phyloP scores from a whole-genome alignment of 2,329 filamentous ascomycete species.

The Clonostachys rhizophaga region DNA sequence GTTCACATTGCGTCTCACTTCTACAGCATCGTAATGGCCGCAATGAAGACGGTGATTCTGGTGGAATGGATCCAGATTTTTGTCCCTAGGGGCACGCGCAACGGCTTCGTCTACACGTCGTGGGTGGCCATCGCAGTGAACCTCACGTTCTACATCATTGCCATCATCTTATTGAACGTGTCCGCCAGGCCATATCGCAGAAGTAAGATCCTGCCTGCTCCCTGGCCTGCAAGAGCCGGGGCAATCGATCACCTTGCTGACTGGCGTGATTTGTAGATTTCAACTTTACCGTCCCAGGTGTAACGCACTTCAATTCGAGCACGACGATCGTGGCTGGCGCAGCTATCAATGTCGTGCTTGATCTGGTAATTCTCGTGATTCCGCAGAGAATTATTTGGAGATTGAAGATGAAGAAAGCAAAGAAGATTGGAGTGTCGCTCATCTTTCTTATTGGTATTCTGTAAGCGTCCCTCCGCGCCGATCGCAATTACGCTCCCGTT shows the following conservation, averaged over 20 bases:
- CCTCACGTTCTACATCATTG: not conserved
- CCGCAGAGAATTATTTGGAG: conserved; percentile 25
- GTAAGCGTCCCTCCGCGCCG: conserved; percentile 3
- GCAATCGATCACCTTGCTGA: too few relatives aligned
- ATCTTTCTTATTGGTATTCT: conserved; percentile 12
- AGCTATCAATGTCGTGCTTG: conserved; percentile 23
- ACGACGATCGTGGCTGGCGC: conserved; percentile 8
- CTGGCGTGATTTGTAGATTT: too few relatives aligned
- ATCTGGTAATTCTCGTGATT: conserved; percentile 25
- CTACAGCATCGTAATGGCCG: too few relatives aligned
- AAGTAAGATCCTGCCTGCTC: not conserved
- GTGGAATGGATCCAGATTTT: too few relatives aligned
- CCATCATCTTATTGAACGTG: not conserved
- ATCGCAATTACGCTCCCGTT: not conserved
- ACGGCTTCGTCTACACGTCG: too few relatives aligned
- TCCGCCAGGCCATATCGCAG: not conserved
- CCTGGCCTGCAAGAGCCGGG: not conserved
- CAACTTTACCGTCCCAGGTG: too few relatives aligned
- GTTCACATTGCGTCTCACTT: too few relatives aligned
- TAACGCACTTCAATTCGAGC: not conserved
- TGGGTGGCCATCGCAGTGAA: too few relatives aligned
- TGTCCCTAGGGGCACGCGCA: too few relatives aligned
- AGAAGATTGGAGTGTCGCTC: conserved; percentile 16
- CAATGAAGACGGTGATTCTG: too few relatives aligned
- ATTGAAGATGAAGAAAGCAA: conserved; percentile 17